Base-by-base conservation (phyloP, 371 early-diverging fungal species). In the Lichtheimia hyalospora region DNA sequence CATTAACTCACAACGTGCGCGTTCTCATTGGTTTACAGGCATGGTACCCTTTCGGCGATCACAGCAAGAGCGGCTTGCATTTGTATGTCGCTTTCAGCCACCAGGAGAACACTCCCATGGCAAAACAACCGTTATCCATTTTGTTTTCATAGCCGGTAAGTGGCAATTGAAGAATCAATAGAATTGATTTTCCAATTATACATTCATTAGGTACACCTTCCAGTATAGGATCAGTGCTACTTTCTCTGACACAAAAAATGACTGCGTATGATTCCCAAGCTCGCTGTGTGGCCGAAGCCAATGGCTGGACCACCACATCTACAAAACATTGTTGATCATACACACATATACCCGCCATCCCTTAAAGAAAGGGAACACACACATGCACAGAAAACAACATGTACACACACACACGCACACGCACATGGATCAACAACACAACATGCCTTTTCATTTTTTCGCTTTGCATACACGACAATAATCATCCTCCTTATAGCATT, bases 61-160 rank as follows among this genome's bases (percentile, higher is more conserved):
- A 52, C 28, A 55, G 23, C 27, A 55, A 55, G 20, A 43, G 12
- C 56, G 43, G 25, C 44, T 46, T 55, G 44, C 28, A 27, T 46
- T 55, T 43, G 43, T 55, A 23, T 55, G 56, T 44, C 20, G 40
- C 15, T 42, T 55, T 16, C 49, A 49, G 28, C 27, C 53, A 16
- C n/a, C 24, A 28, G 16, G 28, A 23, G 14, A 27, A 24, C 15
- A 52, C n/a, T n/a, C 16, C 27, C 24, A 52, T 41, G 16, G 15
- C 14, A 8, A 41, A 3, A 13, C 40, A 8, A 43, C 56, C 28
- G 2, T 41, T 13, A 43, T 55, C 23, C 42, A 27, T 24, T 55
- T 55, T 44, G 16, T 55, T 44, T 55, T 43, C 15, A 42, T 55
- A n/a, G 27, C 24, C 24, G 56, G 56, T 55, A 44, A 34, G 27